Base-by-base conservation (phyloP, 352 stramenopile species). In the Phytophthora sp. region DNA sequence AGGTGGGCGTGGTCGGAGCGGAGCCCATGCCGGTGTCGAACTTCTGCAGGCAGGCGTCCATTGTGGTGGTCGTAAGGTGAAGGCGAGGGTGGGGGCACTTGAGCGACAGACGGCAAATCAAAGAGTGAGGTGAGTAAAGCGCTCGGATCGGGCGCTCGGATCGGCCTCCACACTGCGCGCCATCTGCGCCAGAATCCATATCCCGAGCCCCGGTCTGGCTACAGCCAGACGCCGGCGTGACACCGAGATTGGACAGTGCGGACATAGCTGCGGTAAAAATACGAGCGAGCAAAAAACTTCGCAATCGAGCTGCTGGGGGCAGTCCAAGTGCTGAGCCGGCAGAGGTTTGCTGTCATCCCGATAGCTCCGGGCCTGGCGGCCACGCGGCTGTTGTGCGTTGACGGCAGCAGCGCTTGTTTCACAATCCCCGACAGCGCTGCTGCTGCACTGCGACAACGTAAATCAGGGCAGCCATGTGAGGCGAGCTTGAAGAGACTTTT, bases 1-100 rank as follows among this genome's bases (percentile, higher is more conserved):
- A 51, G 26, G 42, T 49, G 31, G 52, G 26, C 23, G 41, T 60
- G 28, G 45, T 42, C 45, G 43, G 34, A 9, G 44, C 21, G 23
- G 46, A 66, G 46, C 51, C 45, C 69, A 64, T 65, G 44, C 24
- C 58, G 21, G 48, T 67, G 28, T 72, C 64, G n/a, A 74, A 72
- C 51, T 72, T 76, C 27, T 69, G 62, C 18, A 79, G 62, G 54
- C 67, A 83, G 32, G 73, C 73, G 52, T 85, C 76, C 76, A 85
- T 85, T 72, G 57, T 55, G 62, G 11, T 68, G 37, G 41, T 66
- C 27, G 64, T 61, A 62, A 56, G 20, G 32, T 20, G 23, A 32
- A n/a, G 21, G 51, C 43, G 39, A 45, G 54, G 38, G 17, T 21
- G 30, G 23, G 52, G 21, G 55, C 23, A 42, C 60, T 70, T 75